phyloP scores from a whole-genome alignment of 306 rosid species.

The Notholithocarpus densiflorus region DNA sequence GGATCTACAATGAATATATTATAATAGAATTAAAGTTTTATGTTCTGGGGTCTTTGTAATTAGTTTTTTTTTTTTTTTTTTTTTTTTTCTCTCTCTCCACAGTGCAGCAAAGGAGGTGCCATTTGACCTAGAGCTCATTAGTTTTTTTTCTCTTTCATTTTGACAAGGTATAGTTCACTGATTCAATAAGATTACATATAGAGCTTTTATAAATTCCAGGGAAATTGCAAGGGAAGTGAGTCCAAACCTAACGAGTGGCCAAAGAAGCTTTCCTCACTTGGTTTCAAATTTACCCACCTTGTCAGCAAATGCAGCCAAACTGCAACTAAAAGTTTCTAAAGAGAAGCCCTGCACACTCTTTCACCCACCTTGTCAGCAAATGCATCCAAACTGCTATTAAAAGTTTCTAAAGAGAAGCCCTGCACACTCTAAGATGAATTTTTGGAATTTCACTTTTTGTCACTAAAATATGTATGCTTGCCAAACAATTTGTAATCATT shows the following conservation, averaged over 20 bases:
- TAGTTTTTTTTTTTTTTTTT: background rate
- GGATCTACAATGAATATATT: slow-evolving; percentile 3
- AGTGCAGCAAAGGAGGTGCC: too few relatives aligned
- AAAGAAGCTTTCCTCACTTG: slow-evolving; percentile 38
- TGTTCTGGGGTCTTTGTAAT: background rate
- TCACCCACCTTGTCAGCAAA: slow-evolving; percentile 45
- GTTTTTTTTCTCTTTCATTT: background rate
- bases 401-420: slow-evolving; percentile 78
- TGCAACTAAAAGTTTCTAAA: slow-evolving; percentile 63
- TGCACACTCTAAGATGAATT: slow-evolving; percentile 54
- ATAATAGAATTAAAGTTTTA: background rate
- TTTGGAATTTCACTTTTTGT: slow-evolving; percentile 20
- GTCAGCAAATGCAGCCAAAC: slow-evolving; percentile 57
- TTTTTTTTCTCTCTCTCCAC: too few relatives aligned
- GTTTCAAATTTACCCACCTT: slow-evolving; percentile 43
- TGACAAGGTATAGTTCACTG: slow-evolving; percentile 5
- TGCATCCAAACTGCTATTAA: slow-evolving; percentile 52
- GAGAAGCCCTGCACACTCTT: slow-evolving; percentile 81
- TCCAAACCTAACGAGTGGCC: slow-evolving; percentile 32
- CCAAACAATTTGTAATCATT: slow-evolving; percentile 1
- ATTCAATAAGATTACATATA: slow-evolving; percentile 12
- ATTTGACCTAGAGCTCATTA: too few relatives aligned
- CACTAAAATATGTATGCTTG: slow-evolving; percentile 16
- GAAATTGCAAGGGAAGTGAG: slow-evolving; percentile 18
- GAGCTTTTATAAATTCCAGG: slow-evolving; percentile 18